A percentile compares a stretch with the other conserved stretches of the same genome.
Evolutionary conservation across 495 filamentous ascomycete genomes (phyloP).

Genomic region (Hypoxylon cercidicola): DNA sequence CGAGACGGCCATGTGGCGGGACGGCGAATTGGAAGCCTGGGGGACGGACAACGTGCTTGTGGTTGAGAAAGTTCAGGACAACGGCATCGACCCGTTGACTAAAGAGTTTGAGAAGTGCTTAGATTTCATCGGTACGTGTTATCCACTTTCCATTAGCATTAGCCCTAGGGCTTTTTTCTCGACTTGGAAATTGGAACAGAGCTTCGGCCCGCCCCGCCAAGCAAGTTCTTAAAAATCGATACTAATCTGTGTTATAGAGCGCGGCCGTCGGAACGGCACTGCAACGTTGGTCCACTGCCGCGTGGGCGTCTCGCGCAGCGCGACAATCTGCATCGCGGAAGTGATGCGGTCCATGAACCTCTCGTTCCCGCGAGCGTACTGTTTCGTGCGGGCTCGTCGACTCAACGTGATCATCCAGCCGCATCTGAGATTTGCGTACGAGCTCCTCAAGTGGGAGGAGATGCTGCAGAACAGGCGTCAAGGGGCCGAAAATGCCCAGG

Average conservation of each 20-base stretch:
- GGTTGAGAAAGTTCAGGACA: constrained; percentile 90
- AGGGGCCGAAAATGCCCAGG: constrained; percentile 38
- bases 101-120: constrained; percentile 88
- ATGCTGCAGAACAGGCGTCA: constrained; percentile 57
- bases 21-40: constrained; percentile 73
- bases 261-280: constrained; percentile 75
- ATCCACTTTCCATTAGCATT: background rate
- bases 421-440: constrained; percentile 69
- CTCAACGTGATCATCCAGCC: constrained; percentile 76
- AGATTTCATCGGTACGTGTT: constrained; percentile 84
- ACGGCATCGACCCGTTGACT: constrained; percentile 91
- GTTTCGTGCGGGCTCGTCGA: constrained; percentile 90
- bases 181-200: too few species aligned
- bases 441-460: constrained; percentile 96
- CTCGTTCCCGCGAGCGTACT: constrained; percentile 93
- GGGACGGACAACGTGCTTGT: constrained; percentile 78
- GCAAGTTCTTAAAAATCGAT: background rate
- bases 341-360: constrained; percentile 85
- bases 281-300: constrained; percentile 98
- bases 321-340: constrained; percentile 98
- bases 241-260: constrained; percentile 59
- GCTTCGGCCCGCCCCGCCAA: constrained; percentile 17
- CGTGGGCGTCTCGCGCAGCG: constrained; percentile 92
- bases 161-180: constrained; percentile 8
- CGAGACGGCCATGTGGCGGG: constrained; percentile 83